Base-by-base conservation (phyloP, 2,329 filamentous ascomycete genomes). In the Pseudogymnoascus sp. region DNA sequence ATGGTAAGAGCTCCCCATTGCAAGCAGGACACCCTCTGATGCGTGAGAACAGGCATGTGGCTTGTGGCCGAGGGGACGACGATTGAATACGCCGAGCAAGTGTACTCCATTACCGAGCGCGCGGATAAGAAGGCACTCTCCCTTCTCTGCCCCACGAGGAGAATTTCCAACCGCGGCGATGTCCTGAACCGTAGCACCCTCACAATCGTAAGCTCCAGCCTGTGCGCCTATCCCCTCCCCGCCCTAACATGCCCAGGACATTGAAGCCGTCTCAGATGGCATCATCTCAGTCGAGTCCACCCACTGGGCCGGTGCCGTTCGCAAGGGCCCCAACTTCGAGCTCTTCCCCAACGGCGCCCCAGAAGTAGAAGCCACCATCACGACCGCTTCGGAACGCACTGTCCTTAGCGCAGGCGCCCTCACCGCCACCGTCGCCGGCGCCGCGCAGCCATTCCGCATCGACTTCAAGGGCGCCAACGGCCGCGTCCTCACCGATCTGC, bases 81-180 rank as follows among this genome's bases (percentile, higher is more conserved):
- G 59, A 78, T 85, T 25, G 83, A 87, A 69, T 88, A 88, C 67
- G 86, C 85, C 35, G 85, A 88, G 72, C 84, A 88, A 64, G 77
- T 88, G 14, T 81, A 84, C 69, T 77, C 79, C 7, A 75, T 82
- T 60, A 79, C 76, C 4, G 64, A 69, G 45, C 60, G 63, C 16
- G 72, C 78, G 58, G 79, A 76, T 60, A 76, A 77, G 5, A 80
- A 78, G 65, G 79, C 79, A 5, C 62, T 85, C 58, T 80, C 77
- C 23, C 76, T 86, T 14, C 74, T 86, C 0, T 86, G 83, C 66
- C 84, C 84, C 8, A 84, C 82, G 1, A 77, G 74, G 64, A 80
- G 83, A 68, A 82, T 86, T 62, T 73, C 75, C 38, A 76, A 75
- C 2, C 77, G 84, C 42, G 81, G 82, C 16, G 82, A 86, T 67